Conservation (phyloP, 371 early-diverging fungal species). For the Syncephalis fuscata region DNA sequence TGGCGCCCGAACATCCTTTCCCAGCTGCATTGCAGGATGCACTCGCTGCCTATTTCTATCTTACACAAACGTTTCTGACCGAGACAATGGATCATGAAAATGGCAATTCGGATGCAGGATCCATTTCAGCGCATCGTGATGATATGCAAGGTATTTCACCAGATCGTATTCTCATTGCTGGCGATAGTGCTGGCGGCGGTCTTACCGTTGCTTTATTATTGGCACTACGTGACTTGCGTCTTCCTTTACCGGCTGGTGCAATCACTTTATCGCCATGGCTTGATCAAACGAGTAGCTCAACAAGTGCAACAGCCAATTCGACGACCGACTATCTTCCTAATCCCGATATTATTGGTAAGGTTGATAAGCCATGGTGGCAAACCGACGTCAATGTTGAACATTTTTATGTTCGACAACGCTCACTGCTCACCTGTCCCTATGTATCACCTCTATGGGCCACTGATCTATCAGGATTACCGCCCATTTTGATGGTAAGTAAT, state of each 20-base stretch:
- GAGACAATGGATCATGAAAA: conserved; percentile 25
- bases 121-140: conserved; percentile 3
- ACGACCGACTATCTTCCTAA: conserved; percentile 15
- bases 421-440: conserved; percentile 19
- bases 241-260: conserved; percentile 11
- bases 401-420: conserved; percentile 9
- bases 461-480: conserved; percentile 19
- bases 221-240: conserved; percentile 16
- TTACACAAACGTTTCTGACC: conserved; percentile 17
- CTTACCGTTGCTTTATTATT: conserved; percentile 17
- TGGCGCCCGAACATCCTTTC: conserved; percentile 70
- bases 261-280: conserved; percentile 16
- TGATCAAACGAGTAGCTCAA: conserved; percentile 16
- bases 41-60: conserved; percentile 45
- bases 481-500: conserved; percentile 14
- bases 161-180: conserved; percentile 22
- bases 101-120: conserved; percentile 4
- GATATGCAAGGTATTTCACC: conserved; percentile 8
- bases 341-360: conserved; percentile 6
- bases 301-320: conserved; percentile 11
- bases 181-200: conserved; percentile 48
- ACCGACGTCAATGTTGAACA: background rate
- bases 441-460: conserved; percentile 18
- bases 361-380: background rate
- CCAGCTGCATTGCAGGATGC: conserved; percentile 71